Evolutionary conservation across 305 asterid genomes (phyloP).

Genomic region (Lippia alba): DNA sequence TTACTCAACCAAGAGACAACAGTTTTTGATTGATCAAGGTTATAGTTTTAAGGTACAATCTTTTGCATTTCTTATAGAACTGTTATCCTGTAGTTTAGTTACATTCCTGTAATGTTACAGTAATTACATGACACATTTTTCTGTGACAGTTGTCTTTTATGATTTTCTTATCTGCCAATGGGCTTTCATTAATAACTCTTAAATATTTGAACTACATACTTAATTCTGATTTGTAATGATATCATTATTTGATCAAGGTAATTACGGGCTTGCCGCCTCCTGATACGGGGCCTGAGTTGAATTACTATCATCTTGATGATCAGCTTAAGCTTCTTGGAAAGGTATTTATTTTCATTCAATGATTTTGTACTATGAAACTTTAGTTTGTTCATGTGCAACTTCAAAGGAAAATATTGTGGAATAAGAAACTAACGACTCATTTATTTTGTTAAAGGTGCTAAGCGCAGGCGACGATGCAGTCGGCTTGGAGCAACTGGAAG

Average conservation of each 20-base stretch:
- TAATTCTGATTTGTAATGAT: constrained; percentile 3
- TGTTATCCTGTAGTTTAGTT: constrained; percentile 5
- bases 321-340: constrained; percentile 85
- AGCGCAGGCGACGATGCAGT: constrained; percentile 87
- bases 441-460: constrained; percentile 56
- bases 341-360: constrained; percentile 45
- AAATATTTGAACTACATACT: neutral
- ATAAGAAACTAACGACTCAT: neutral
- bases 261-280: constrained; percentile 92
- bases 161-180: neutral
- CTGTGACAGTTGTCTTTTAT: neutral
- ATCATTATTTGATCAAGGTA: constrained; percentile 55
- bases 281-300: constrained; percentile 77
- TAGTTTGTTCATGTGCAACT: neutral
- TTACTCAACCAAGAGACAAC: constrained; percentile 96
- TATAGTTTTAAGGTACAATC: constrained; percentile 89
- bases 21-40: constrained; percentile 97
- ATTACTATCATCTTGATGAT: constrained; percentile 70
- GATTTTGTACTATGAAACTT: constrained; percentile 6
- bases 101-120: neutral
- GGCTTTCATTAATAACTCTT: neutral
- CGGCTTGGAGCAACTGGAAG: constrained; percentile 90
- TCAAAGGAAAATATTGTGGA: neutral
- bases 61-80: constrained; percentile 4
- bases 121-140: neutral